These are phyloP conservation scores for Fomitopsis palustris DNA, from an alignment of 1,284 basidiomycete genomes.

Conservation along the genomic window DNA sequence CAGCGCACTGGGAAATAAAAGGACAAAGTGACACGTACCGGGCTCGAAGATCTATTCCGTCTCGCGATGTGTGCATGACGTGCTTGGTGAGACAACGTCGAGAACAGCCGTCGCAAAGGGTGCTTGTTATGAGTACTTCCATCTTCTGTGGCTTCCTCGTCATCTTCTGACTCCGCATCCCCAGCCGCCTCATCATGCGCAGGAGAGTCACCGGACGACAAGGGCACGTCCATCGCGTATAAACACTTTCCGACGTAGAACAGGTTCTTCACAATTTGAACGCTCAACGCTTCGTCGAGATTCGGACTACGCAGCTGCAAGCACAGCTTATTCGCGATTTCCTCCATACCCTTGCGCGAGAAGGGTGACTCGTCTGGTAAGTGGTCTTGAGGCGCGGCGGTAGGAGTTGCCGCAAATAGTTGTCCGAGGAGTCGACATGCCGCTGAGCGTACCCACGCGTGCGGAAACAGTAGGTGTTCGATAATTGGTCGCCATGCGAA, in stretches of 20 bases:
- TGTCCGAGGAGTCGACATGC: conserved; percentile 77
- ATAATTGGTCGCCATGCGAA: conserved; percentile 67
- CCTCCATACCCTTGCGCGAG: conserved; percentile 56
- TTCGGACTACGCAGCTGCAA: conserved; percentile 81
- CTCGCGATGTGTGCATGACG: conserved; percentile 70
- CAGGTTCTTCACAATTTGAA: conserved; percentile 93
- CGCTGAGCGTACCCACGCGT: conserved; percentile 90
- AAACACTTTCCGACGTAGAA: conserved; percentile 91
- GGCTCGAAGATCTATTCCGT: conserved; percentile 45
- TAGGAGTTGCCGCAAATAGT: conserved; percentile 56
- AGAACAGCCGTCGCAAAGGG: conserved; percentile 90
- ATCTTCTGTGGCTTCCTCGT: conserved; percentile 31
- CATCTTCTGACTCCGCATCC: conserved; percentile 5
- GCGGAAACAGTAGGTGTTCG: conserved; percentile 81
- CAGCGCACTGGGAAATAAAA: neutral
- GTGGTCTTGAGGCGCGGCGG: conserved; percentile 32
- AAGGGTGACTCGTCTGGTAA: conserved; percentile 43
- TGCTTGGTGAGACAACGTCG: conserved; percentile 87
- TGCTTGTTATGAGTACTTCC: conserved; percentile 38
- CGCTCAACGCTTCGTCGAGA: conserved; percentile 72
- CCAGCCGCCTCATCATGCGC: conserved; percentile 15
- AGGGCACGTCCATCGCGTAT: conserved; percentile 37
- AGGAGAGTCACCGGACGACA: conserved; percentile 4
- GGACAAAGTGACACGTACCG: conserved; percentile 36
- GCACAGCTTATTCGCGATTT: conserved; percentile 75